Evolutionary conservation across 495 filamentous ascomycete species (phyloP).

Genomic region (Podospora pseudopauciseta): DNA sequence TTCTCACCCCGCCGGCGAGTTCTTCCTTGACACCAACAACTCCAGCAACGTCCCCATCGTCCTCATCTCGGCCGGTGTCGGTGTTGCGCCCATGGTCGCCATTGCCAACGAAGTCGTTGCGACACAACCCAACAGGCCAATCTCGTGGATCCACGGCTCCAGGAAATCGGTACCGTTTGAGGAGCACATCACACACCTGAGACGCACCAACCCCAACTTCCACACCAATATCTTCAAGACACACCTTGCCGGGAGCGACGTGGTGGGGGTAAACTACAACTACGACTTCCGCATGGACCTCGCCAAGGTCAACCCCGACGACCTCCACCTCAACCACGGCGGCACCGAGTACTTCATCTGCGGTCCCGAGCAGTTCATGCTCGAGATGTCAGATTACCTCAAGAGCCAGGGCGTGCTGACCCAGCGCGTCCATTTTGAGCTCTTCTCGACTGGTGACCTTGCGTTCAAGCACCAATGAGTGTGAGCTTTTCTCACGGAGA

Average conservation of each 20-base stretch:
- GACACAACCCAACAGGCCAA: conserved; percentile 40
- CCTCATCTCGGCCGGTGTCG: conserved; percentile 67
- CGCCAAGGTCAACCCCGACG: conserved; percentile 44
- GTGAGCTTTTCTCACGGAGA: background rate
- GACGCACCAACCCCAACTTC: conserved; percentile 33
- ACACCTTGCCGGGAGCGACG: conserved; percentile 41
- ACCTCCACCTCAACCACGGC: conserved; percentile 52
- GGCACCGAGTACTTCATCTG: conserved; percentile 65
- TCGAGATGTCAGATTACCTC: conserved; percentile 49
- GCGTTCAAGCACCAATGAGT: conserved; percentile 20
- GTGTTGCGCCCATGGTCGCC: conserved; percentile 62
- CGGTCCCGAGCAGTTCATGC: conserved; percentile 67
- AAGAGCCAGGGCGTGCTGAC: conserved; percentile 47
- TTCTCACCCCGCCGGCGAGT: conserved; percentile 67
- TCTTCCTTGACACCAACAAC: conserved; percentile 54
- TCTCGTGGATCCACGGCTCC: conserved; percentile 63
- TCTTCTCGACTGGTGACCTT: conserved; percentile 61
- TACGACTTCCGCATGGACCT: conserved; percentile 55
- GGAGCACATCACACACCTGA: conserved; percentile 46
- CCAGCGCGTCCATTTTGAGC: conserved; percentile 60
- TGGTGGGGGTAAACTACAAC: conserved; percentile 54
- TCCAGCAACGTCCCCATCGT: conserved; percentile 50
- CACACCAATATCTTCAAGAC: conserved; percentile 42
- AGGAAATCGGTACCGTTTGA: conserved; percentile 51
- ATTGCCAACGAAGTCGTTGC: conserved; percentile 60